phyloP scores from a whole-genome alignment of 305 asterid species.

The Fraxinus ornus region DNA sequence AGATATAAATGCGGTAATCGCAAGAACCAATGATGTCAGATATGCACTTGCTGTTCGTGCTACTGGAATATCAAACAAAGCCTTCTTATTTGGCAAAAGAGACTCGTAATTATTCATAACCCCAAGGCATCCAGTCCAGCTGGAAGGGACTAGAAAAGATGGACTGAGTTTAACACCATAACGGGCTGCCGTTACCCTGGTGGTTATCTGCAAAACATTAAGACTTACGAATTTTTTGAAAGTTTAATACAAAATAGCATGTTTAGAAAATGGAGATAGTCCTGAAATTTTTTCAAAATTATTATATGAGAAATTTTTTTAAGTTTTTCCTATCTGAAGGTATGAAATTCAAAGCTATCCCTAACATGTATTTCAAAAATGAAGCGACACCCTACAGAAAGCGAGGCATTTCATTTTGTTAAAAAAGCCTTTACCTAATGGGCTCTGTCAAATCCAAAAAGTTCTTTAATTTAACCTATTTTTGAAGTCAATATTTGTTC shows the following conservation, averaged over 20 bases:
- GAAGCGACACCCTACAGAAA: background rate
- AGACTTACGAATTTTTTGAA: background rate
- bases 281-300: background rate
- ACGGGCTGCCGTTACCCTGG: constrained; percentile 69
- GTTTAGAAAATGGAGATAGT: background rate
- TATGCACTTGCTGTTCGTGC: constrained; percentile 88
- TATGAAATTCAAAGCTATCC: background rate
- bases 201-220: constrained; percentile 52
- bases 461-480: background rate
- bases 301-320: background rate
- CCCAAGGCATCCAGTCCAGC: constrained; percentile 88
- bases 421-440: background rate
- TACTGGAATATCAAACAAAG: constrained; percentile 80
- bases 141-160: constrained; percentile 83
- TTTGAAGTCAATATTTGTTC: background rate
- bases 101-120: constrained; percentile 85
- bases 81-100: constrained; percentile 74
- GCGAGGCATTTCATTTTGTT: background rate
- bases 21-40: constrained; percentile 65
- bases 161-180: constrained; percentile 88
- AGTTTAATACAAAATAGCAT: background rate
- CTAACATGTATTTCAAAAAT: background rate
- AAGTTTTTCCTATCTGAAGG: background rate
- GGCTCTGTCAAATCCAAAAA: background rate
- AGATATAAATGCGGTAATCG: constrained; percentile 62